Evolutionary conservation across 2,329 filamentous ascomycete species (phyloP).

Genomic region (Pestalotiopsis sp.): DNA sequence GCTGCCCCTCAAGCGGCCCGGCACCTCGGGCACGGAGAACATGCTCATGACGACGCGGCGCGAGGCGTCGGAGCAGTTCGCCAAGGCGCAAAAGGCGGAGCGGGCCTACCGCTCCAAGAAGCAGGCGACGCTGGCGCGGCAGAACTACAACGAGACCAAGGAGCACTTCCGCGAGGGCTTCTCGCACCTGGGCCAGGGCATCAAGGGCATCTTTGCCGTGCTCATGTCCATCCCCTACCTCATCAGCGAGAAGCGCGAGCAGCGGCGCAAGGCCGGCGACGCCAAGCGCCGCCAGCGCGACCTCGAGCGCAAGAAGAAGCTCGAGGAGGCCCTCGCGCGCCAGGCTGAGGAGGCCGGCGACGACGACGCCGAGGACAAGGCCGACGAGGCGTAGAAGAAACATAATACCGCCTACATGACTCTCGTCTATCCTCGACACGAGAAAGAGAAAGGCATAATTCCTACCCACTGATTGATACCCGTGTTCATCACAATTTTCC

Average conservation of each 20-base stretch:
- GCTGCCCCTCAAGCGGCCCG: slow-evolving; percentile 32
- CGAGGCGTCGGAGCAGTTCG: slow-evolving; percentile 39
- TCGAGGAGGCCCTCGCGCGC: slow-evolving; percentile 33
- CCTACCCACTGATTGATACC: slow-evolving; percentile 13
- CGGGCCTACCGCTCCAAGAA: slow-evolving; percentile 43
- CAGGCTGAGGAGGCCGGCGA: slow-evolving; percentile 4
- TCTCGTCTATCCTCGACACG: neutral
- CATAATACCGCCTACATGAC: neutral
- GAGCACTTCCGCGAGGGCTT: slow-evolving; percentile 40
- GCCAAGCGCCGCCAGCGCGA: slow-evolving; percentile 32
- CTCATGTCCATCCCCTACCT: slow-evolving; percentile 38
- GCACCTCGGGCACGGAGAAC: slow-evolving; percentile 46
- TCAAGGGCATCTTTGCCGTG: slow-evolving; percentile 35
- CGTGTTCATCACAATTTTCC: slow-evolving; percentile 1
- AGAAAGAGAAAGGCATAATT: neutral
- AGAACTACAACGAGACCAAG: slow-evolving; percentile 40
- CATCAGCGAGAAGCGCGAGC: slow-evolving; percentile 39
- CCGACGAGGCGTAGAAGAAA: neutral
- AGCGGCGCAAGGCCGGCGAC: slow-evolving; percentile 31
- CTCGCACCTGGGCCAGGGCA: slow-evolving; percentile 38
- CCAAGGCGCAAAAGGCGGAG: slow-evolving; percentile 43
- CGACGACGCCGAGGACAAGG: neutral
- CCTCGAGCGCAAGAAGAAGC: slow-evolving; percentile 37
- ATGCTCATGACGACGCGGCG: slow-evolving; percentile 41
- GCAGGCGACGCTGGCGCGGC: slow-evolving; percentile 41